Conservation (phyloP, 805 yeast species). For the Schwanniomyces pseudopolymorphus region DNA sequence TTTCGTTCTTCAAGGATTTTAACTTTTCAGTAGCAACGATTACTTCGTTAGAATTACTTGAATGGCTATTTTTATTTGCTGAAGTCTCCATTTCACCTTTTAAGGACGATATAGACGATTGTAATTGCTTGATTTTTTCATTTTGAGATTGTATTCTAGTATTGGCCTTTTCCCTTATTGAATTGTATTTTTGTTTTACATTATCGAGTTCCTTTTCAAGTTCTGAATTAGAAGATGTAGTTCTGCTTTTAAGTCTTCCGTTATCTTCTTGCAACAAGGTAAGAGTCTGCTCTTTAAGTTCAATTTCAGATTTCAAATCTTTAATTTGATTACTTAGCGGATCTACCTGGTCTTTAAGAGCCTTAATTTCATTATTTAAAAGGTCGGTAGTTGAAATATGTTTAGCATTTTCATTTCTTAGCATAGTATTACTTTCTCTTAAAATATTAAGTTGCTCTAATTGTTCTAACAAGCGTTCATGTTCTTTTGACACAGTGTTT, state of each 20-base stretch:
- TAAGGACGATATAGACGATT: conserved; percentile 18
- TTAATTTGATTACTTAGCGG: conserved; percentile 45
- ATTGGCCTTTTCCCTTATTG: conserved; percentile 20
- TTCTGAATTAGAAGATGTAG: conserved; percentile 29
- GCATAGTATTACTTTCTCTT: conserved; percentile 65
- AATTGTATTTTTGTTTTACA: conserved; percentile 7
- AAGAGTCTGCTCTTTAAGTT: conserved; percentile 51
- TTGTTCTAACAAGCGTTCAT: conserved; percentile 49
- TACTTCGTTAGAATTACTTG: conserved; percentile 7
- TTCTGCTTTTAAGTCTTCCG: conserved; percentile 56
- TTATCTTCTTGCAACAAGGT: conserved; percentile 50
- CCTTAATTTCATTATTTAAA: conserved; percentile 41
- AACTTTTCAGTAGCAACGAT: conserved; percentile 8
- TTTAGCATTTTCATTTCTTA: conserved; percentile 49
- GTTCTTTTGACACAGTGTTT: conserved; percentile 37
- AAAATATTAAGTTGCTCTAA: conserved; percentile 61
- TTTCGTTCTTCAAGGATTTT: conserved; percentile 11
- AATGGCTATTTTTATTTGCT: conserved; percentile 10
- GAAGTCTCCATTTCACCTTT: conserved; percentile 18
- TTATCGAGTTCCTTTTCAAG: conserved; percentile 18
- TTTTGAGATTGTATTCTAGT: conserved; percentile 20
- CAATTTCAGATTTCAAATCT: conserved; percentile 37
- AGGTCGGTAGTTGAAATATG: conserved; percentile 21
- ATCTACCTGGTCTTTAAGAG: conserved; percentile 31
- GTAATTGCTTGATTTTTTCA: conserved; percentile 26